A percentile compares a stretch with the other conserved stretches of the same genome.
phyloP scores from a whole-genome alignment of 2,329 filamentous ascomycete genomes.

The Colletotrichum siamense region DNA sequence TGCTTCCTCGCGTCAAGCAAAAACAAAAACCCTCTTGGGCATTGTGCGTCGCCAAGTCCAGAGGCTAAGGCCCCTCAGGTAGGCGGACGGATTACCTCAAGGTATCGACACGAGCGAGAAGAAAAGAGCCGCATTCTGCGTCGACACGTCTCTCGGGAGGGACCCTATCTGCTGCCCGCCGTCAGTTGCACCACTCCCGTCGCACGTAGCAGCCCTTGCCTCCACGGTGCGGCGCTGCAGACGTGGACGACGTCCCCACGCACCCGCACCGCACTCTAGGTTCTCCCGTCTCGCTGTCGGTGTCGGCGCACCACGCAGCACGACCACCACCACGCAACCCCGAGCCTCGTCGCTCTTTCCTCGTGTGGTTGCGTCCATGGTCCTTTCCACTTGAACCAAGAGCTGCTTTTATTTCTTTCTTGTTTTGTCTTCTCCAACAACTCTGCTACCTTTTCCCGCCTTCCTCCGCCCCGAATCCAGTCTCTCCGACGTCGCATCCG shows the following conservation, averaged over 20 bases:
- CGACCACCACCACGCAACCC: not conserved
- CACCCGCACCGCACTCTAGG: not conserved
- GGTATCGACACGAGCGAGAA: not conserved
- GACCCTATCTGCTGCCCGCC: not conserved
- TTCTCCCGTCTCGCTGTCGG: not conserved
- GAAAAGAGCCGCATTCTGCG: not conserved
- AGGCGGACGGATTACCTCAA: not conserved
- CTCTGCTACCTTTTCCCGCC: not conserved
- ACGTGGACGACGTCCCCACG: slow-evolving; percentile 11
- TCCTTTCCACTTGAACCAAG: slow-evolving; percentile 1
- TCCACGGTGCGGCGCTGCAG: slow-evolving; percentile 4
- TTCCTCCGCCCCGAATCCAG: not conserved
- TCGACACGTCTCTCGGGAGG: not conserved
- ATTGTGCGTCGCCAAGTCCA: not conserved
- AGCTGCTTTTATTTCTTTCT: not conserved
- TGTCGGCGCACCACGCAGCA: slow-evolving; percentile 6
- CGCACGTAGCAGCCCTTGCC: slow-evolving; percentile 13
- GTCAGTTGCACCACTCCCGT: not conserved
- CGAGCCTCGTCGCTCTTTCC: slow-evolving; percentile 20
- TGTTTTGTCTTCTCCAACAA: not conserved
- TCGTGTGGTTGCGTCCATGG: slow-evolving; percentile 18
- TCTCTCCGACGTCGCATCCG: slow-evolving; percentile 10
- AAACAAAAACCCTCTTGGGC: not conserved
- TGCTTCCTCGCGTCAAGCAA: not conserved
- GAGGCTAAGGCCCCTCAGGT: not conserved